Percentiles rank a stretch among this genome's conserved stretches.
phyloP scores from a whole-genome alignment of 1,284 basidiomycete genomes.

The Rhodotorula sp. region DNA sequence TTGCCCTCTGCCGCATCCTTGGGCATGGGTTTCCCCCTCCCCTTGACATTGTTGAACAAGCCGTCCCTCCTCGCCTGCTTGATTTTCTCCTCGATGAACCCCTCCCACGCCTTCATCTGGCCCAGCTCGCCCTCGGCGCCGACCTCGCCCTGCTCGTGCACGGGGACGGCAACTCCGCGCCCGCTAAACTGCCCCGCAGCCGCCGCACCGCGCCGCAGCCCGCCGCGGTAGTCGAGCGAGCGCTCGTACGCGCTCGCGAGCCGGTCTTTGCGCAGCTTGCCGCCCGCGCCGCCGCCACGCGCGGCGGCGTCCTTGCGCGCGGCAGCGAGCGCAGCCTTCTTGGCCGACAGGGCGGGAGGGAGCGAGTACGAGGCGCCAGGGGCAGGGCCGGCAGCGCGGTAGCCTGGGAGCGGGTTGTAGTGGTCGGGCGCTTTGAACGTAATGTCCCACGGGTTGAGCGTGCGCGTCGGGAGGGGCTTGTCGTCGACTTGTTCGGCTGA shows the following conservation, averaged over 20 bases:
- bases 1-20: slow-evolving; percentile 68
- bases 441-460: slow-evolving; percentile 27
- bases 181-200: not conserved
- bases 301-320: slow-evolving; percentile 7
- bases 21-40: slow-evolving; percentile 70
- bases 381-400: not conserved
- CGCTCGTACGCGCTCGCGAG: slow-evolving; percentile 33
- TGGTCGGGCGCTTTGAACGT: slow-evolving; percentile 23
- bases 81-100: slow-evolving; percentile 75
- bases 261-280: slow-evolving; percentile 5
- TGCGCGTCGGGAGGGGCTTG: not conserved
- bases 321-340: not conserved
- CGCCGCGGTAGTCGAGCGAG: slow-evolving; percentile 29
- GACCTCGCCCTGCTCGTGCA: not conserved
- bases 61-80: slow-evolving; percentile 71
- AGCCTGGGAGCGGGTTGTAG: slow-evolving; percentile 18
- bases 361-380: not conserved
- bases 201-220: not conserved
- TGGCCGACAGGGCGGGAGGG: not conserved
- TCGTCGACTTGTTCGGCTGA: no score
- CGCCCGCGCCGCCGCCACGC: not conserved
- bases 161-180: not conserved
- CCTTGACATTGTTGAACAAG: slow-evolving; percentile 69
- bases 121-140: slow-evolving; percentile 3
- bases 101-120: slow-evolving; percentile 68